A percentile compares a stretch with the other conserved stretches of the same genome.
Evolutionary conservation across 139 green algal species (phyloP).

Genomic region (Closterium sp.): DNA sequence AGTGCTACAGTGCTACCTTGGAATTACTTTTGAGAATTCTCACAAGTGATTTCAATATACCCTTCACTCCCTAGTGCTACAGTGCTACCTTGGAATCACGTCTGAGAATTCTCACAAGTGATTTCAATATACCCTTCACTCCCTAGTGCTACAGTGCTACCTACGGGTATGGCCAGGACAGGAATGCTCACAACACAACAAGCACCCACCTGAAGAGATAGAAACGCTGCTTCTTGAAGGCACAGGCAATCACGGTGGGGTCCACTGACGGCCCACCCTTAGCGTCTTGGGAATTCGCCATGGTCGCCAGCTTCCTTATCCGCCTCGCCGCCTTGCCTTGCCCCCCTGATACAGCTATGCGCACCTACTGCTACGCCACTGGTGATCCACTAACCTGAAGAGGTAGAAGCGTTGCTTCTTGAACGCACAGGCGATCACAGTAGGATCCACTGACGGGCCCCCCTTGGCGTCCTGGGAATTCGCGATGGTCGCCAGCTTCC

Average conservation of each 20-base stretch:
- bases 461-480: constrained; percentile 34
- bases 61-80: too few species aligned
- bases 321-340: constrained; percentile 27
- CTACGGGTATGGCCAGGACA: too few species aligned
- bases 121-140: too few species aligned
- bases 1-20: too few species aligned
- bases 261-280: constrained; percentile 57
- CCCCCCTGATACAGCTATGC: constrained; percentile 48
- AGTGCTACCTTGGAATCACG: too few species aligned
- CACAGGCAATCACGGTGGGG: constrained; percentile 78
- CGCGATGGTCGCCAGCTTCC: constrained; percentile 11
- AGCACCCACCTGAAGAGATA: constrained; percentile 76
- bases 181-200: too few species aligned
- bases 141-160: too few species aligned
- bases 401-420: constrained; percentile 88
- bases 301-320: constrained; percentile 1
- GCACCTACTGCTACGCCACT: too few species aligned
- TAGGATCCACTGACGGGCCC: constrained; percentile 68
- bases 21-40: too few species aligned
- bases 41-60: too few species aligned
- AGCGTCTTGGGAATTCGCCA: constrained; percentile 18
- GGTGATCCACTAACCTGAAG: too few species aligned
- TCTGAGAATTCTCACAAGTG: too few species aligned
- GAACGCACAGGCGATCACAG: constrained; percentile 78
- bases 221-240: constrained; percentile 83